phyloP scores from a whole-genome alignment of 345 rosid genomes.

The Linum usitatissimum region DNA sequence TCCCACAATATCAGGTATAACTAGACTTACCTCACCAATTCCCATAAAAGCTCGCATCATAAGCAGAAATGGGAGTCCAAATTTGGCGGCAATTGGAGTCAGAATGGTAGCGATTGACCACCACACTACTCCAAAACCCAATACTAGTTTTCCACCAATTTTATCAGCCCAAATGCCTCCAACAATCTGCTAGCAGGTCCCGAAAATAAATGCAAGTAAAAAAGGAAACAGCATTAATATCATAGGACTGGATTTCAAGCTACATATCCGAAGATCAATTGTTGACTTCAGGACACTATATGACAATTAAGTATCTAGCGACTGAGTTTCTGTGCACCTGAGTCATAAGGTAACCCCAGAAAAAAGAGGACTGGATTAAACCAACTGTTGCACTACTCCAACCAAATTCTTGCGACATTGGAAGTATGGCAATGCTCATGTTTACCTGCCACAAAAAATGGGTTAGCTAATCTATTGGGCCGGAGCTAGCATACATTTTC shows the following conservation, averaged over 20 bases:
- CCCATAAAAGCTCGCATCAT: slow-evolving; percentile 92
- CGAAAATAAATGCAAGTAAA: slow-evolving; percentile 22
- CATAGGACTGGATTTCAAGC: background rate
- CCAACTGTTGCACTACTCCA: slow-evolving; percentile 98
- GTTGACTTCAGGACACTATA: slow-evolving; percentile 1
- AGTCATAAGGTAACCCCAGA: slow-evolving; percentile 97
- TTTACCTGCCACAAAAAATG: slow-evolving; percentile 53
- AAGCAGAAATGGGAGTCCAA: slow-evolving; percentile 86
- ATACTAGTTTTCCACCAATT: slow-evolving; percentile 78
- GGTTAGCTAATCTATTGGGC: slow-evolving; percentile 8
- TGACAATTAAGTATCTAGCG: slow-evolving; percentile 1
- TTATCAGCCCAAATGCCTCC: slow-evolving; percentile 99
- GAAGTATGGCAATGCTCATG: slow-evolving; percentile 98
- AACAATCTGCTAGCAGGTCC: slow-evolving; percentile 36
- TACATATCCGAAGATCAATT: background rate
- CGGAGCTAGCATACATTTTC: background rate
- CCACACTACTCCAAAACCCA: slow-evolving; percentile 96
- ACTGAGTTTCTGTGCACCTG: slow-evolving; percentile 40
- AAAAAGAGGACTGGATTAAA: slow-evolving; percentile 92
- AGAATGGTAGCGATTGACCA: slow-evolving; percentile 84
- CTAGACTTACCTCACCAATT: slow-evolving; percentile 73
- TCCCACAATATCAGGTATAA: background rate
- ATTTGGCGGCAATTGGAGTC: slow-evolving; percentile 92
- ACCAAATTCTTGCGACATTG: slow-evolving; percentile 86
- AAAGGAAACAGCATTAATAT: background rate